Percentiles rank a stretch among this genome's conserved stretches.
Evolutionary conservation across 2,329 filamentous ascomycete species (phyloP).

Genomic region (Ascochyta fabae): DNA sequence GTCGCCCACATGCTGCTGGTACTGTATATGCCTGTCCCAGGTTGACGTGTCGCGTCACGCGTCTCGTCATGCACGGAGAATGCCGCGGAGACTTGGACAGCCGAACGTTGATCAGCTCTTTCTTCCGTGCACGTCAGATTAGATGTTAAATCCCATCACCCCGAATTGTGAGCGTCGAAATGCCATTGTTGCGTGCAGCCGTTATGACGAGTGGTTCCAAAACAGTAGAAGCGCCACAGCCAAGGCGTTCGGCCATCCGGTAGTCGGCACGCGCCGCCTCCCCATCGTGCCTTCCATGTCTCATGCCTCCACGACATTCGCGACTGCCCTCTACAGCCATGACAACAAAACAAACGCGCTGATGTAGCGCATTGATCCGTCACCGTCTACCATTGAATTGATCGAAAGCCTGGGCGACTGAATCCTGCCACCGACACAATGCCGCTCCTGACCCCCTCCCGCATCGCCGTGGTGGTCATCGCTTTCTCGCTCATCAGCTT

Average conservation of each 20-base stretch:
- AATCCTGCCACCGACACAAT: constrained; percentile 25
- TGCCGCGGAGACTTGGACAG: not conserved
- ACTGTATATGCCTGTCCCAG: too few relatives aligned
- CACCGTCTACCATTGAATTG: not conserved
- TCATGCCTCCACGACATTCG: not conserved
- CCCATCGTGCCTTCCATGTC: not conserved
- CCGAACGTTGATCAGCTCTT: not conserved
- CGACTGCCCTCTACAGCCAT: not conserved
- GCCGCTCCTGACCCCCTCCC: constrained; percentile 43
- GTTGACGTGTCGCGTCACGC: too few relatives aligned
- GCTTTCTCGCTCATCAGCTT: constrained; percentile 39
- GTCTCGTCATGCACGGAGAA: not conserved
- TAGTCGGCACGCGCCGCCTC: constrained; percentile 8
- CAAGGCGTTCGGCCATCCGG: constrained; percentile 1
- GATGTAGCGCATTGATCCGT: constrained; percentile 2
- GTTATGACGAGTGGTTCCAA: not conserved
- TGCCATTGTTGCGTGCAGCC: not conserved
- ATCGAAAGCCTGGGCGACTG: not conserved
- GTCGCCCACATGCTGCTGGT: too few relatives aligned
- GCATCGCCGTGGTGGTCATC: constrained; percentile 36
- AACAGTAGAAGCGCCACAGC: not conserved
- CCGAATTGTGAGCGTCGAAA: not conserved
- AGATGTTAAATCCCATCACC: not conserved
- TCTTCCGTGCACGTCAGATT: not conserved
- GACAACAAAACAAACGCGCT: not conserved